Base-by-base conservation (phyloP, 495 filamentous ascomycete genomes). In the Penicillium lividum region DNA sequence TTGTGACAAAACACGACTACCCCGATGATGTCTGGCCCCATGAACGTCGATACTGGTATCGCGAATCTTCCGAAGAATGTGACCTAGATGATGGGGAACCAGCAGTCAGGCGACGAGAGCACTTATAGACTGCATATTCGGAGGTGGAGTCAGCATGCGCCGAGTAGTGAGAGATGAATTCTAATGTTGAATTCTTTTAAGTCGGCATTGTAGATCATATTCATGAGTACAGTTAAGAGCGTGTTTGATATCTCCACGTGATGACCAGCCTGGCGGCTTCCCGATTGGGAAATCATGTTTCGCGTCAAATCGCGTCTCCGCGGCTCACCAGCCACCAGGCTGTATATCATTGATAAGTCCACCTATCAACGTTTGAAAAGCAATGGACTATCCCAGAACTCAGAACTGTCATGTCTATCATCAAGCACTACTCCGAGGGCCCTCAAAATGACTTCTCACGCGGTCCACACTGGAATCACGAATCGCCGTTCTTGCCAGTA, bases 41-140 rank as follows among this genome's bases (percentile, higher is more conserved):
- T 15, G 64, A 64, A 16, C 58, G 64, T 16, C 59, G 59, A 28
- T 65, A 62, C 29, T 62, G 36, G 49, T 68, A 62, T 29, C 43
- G 34, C 2, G 45, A 54, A 53, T 61, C 30, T 31, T 53, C 60
- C 15, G 44, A 60, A n/a, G 13, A 54, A 16, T 44, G 48, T 25
- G 56, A 65, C 15, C 48, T 49, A 7, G 44, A 47, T 11, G 57
- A 62, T 18, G 54, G 53, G 7, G 1, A 13, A 15, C 15, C 45
- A 44, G 57, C 59, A 6, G 28, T 11, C 4, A 30, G 53, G 48
- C 54, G 51, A 45, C 30, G 51, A 31, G 59, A 65, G 18, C 60
- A 66, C 34, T 22, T 22, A 2, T 22, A 18, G 45, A 53, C 63
- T 1, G 9, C 33, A 46, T 27, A 46, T 64, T 33, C 47, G 56